Conservation (phyloP, 2,329 filamentous ascomycete species). For the Trichophyton schoenleinii region DNA sequence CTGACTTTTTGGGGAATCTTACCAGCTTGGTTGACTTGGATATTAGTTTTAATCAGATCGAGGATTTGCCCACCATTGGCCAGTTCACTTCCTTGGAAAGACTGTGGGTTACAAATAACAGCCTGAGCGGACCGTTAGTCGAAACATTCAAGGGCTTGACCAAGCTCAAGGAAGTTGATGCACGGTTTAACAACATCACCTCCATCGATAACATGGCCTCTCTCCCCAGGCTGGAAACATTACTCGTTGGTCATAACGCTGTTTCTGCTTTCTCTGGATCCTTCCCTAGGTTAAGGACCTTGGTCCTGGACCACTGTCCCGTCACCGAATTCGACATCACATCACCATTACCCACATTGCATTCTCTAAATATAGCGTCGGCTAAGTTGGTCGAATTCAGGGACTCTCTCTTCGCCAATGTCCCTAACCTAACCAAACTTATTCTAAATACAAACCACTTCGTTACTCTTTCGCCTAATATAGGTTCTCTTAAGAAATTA, state of each 20-base stretch:
- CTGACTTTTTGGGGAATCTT: constrained; percentile 69
- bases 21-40: constrained; percentile 81
- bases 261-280: constrained; percentile 80
- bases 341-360: constrained; percentile 64
- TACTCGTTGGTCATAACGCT: constrained; percentile 83
- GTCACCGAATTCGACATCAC: constrained; percentile 85
- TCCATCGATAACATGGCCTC: constrained; percentile 78
- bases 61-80: constrained; percentile 65
- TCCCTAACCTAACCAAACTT: constrained; percentile 75
- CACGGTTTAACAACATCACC: constrained; percentile 81
- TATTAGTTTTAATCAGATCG: constrained; percentile 90
- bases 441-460: constrained; percentile 94
- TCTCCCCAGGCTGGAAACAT: constrained; percentile 72
- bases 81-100: constrained; percentile 69
- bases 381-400: constrained; percentile 79
- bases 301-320: constrained; percentile 89
- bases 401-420: constrained; percentile 75
- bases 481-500: constrained; percentile 68
- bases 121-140: constrained; percentile 62
- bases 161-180: constrained; percentile 77
- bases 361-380: constrained; percentile 76
- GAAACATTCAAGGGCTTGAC: constrained; percentile 57
- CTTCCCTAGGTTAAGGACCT: constrained; percentile 70
- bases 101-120: constrained; percentile 92
- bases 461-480: constrained; percentile 71